Conservation (phyloP, 257 asterid genomes). For the Haberlea rhodopensis region DNA sequence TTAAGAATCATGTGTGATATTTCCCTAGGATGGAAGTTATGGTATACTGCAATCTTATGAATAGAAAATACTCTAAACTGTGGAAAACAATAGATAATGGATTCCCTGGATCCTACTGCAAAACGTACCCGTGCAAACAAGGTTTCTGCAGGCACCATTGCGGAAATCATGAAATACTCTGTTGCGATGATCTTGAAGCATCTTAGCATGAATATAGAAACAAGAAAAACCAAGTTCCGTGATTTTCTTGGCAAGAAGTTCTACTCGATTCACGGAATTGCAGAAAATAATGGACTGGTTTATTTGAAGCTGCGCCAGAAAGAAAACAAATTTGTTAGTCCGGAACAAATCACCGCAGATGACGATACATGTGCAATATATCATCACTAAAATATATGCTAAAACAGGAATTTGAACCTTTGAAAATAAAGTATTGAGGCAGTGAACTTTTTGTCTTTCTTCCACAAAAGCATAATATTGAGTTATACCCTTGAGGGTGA, state of each 20-base stretch:
- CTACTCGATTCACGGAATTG: constrained; percentile 42
- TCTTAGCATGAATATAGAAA: no score
- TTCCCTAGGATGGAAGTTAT: no score
- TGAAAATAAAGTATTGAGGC: constrained; percentile 56
- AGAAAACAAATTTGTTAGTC: no score
- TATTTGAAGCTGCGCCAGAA: constrained; percentile 43
- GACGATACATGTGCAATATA: not conserved
- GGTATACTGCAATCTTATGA: no score
- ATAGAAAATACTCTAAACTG: no score
- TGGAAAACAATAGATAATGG: no score
- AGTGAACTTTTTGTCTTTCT: constrained; percentile 28
- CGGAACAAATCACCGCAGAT: constrained; percentile 1
- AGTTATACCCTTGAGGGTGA: not conserved
- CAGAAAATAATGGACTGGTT: constrained; percentile 36
- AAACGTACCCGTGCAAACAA: constrained; percentile 36
- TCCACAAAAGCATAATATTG: constrained; percentile 19
- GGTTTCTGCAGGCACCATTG: constrained; percentile 42
- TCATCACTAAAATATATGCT: not conserved
- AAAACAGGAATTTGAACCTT: constrained; percentile 31
- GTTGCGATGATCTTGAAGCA: no score
- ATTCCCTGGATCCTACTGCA: no score
- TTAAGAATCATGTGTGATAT: no score
- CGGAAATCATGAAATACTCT: no score
- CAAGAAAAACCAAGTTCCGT: constrained; percentile 42
- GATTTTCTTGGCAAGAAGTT: constrained; percentile 42